These are phyloP conservation scores for Hypoxylon trugodes DNA, from an alignment of 495 filamentous ascomycete species.

Conservation along the genomic window DNA sequence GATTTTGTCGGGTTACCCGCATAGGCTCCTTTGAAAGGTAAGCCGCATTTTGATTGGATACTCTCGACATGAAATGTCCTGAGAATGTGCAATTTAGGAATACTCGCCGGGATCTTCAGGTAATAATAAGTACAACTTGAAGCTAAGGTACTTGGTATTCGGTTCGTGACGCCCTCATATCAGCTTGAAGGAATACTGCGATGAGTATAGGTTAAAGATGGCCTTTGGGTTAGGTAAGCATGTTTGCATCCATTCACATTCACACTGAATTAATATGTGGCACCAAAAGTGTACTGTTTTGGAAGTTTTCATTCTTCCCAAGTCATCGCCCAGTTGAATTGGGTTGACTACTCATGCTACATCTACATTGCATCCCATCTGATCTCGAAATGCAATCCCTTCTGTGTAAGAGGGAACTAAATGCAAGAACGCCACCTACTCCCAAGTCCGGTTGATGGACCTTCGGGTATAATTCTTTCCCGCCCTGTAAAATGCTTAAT, in stretches of 20 bases:
- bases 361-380: conserved; percentile 33
- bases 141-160: neutral
- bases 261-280: neutral
- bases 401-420: conserved; percentile 34
- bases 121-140: too few relatives aligned
- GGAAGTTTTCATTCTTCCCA: conserved; percentile 34
- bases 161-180: conserved; percentile 3
- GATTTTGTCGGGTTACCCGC: too few relatives aligned
- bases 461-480: conserved; percentile 44
- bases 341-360: conserved; percentile 21
- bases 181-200: too few relatives aligned
- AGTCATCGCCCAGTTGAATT: conserved; percentile 37
- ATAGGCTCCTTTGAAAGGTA: too few relatives aligned
- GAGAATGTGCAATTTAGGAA: too few relatives aligned
- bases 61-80: too few relatives aligned
- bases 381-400: conserved; percentile 31
- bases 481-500: conserved; percentile 45
- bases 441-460: conserved; percentile 58
- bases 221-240: neutral
- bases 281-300: neutral
- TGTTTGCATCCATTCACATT: conserved; percentile 1
- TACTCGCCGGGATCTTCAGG: too few relatives aligned
- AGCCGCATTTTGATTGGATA: too few relatives aligned
- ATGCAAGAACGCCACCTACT: conserved; percentile 43
- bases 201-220: too few relatives aligned